A percentile compares a stretch with the other conserved stretches of the same genome.
Conservation (phyloP, 345 rosid genomes). For the Eucalyptus decipiens region DNA sequence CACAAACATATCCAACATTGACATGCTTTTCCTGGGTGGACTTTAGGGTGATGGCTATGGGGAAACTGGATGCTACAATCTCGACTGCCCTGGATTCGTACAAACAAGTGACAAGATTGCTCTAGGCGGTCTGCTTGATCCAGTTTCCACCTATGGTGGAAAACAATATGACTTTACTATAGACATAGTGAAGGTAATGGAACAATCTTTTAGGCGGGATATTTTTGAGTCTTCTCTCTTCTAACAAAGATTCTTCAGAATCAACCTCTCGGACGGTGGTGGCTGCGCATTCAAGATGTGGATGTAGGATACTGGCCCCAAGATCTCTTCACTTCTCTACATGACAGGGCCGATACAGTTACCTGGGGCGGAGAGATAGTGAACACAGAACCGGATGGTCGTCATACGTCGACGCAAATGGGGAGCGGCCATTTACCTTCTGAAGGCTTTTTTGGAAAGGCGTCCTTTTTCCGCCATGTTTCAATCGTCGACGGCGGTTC, state of each 20-base stretch:
- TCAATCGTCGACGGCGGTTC: no score
- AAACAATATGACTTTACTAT: neutral
- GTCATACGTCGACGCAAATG: neutral
- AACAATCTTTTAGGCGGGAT: neutral
- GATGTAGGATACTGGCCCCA: neutral
- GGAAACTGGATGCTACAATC: conserved; percentile 11
- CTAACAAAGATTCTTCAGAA: neutral
- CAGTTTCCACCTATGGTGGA: conserved; percentile 1
- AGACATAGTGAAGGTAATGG: neutral
- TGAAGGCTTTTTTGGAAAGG: no score
- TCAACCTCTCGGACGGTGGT: neutral
- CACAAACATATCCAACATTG: neutral
- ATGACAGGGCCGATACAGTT: no score
- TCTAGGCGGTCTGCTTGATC: neutral
- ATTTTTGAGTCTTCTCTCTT: neutral
- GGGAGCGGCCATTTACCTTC: no score
- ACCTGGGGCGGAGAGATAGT: neutral
- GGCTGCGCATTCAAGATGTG: neutral
- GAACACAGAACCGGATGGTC: neutral
- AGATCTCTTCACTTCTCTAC: neutral
- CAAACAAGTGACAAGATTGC: neutral
- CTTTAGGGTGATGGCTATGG: conserved; percentile 8
- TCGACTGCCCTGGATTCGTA: conserved; percentile 18
- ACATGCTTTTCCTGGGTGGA: neutral
- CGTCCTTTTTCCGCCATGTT: no score